Percentiles rank a stretch among this genome's conserved stretches.
phyloP scores from a whole-genome alignment of 106 monocot genomes.

The Triglochin maritima region DNA sequence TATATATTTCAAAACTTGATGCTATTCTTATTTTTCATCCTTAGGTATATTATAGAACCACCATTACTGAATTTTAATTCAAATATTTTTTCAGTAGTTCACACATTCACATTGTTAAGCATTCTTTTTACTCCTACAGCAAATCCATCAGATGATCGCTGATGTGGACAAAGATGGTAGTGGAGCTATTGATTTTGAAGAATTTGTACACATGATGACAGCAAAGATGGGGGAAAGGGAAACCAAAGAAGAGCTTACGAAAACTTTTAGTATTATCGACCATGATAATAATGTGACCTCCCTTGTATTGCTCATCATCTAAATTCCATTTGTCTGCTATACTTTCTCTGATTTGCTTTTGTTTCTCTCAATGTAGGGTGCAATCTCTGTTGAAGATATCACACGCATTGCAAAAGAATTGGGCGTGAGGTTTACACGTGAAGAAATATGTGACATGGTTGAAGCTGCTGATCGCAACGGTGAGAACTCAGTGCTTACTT shows the following conservation, averaged over 20 bases:
- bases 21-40: no score
- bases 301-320: background rate
- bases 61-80: no score
- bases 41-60: no score
- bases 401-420: slow-evolving; percentile 59
- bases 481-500: slow-evolving; percentile 14
- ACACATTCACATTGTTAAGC: no score
- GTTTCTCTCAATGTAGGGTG: slow-evolving; percentile 38
- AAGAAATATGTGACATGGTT: slow-evolving; percentile 84
- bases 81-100: no score
- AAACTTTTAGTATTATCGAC: slow-evolving; percentile 82
- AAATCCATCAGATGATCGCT: slow-evolving; percentile 80
- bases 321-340: slow-evolving; percentile 2
- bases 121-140: slow-evolving; percentile 26
- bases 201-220: slow-evolving; percentile 94
- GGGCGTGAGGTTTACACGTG: slow-evolving; percentile 63
- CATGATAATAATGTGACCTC: slow-evolving; percentile 69
- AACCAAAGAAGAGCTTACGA: slow-evolving; percentile 60
- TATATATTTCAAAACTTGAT: no score
- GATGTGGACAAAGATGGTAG: slow-evolving; percentile 95
- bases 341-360: background rate
- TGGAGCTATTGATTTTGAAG: slow-evolving; percentile 92
- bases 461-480: slow-evolving; percentile 66
- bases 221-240: slow-evolving; percentile 92
- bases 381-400: slow-evolving; percentile 76